A percentile compares a stretch with the other conserved stretches of the same genome.
Evolutionary conservation across 2,329 filamentous ascomycete species (phyloP).

Genomic region (Aureobasidium sp.): DNA sequence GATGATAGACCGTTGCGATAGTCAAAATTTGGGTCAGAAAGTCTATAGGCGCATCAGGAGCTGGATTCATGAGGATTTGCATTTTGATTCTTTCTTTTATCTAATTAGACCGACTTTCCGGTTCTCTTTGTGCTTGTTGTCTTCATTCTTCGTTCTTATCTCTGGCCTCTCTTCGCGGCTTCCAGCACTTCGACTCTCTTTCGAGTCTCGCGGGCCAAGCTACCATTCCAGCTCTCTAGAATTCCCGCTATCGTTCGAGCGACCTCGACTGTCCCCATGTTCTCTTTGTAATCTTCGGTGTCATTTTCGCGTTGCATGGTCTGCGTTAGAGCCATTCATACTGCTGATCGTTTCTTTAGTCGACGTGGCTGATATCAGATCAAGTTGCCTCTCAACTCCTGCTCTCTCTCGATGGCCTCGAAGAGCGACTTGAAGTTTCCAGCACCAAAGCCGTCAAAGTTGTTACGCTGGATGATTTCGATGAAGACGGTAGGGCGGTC

Average conservation of each 20-base stretch:
- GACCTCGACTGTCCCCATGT: background rate
- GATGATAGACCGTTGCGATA: too few species aligned
- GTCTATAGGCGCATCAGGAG: too few species aligned
- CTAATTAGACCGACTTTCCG: background rate
- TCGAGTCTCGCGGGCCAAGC: background rate
- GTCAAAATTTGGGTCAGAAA: too few species aligned
- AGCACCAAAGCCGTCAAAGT: constrained; percentile 86
- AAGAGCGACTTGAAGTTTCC: constrained; percentile 95
- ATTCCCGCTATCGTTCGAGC: background rate
- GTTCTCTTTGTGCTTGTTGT: background rate
- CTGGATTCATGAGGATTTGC: background rate
- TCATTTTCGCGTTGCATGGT: background rate
- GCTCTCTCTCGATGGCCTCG: constrained; percentile 90
- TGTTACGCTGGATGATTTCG: constrained; percentile 88
- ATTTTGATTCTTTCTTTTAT: background rate
- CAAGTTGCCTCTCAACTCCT: constrained; percentile 76
- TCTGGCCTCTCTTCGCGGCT: background rate
- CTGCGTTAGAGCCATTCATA: background rate
- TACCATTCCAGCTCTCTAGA: background rate
- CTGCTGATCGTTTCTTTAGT: rapidly evolving
- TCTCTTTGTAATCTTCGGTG: background rate
- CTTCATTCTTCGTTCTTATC: background rate
- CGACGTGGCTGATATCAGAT: background rate
- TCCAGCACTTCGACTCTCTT: background rate
- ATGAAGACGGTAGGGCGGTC: constrained; percentile 93